Evolutionary conservation across 139 green algal species (phyloP).

Genomic region (Chlamydomonas schloesseri): DNA sequence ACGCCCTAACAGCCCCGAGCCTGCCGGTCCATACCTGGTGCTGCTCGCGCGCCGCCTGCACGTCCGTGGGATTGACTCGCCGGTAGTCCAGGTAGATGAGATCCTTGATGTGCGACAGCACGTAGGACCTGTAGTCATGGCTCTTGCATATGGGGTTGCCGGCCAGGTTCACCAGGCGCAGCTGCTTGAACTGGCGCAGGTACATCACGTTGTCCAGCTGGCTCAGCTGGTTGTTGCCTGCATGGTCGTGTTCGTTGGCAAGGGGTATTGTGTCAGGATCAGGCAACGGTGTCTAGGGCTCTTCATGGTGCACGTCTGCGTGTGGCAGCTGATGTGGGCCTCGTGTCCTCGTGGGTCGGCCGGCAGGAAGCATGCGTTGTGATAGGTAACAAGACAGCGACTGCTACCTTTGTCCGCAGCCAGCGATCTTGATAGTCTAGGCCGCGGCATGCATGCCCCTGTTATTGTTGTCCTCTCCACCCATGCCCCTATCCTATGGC

Average conservation of each 20-base stretch:
- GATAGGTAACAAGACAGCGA: too few species aligned
- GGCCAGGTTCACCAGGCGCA: conserved; percentile 85
- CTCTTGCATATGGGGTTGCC: conserved; percentile 83
- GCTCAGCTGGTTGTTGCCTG: conserved; percentile 81
- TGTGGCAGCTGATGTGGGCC: too few species aligned
- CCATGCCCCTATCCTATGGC: too few species aligned
- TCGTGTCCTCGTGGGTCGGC: too few species aligned
- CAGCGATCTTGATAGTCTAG: too few species aligned
- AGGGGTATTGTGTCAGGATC: neutral
- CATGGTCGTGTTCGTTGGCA: neutral
- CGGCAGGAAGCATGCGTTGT: too few species aligned
- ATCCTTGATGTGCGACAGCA: conserved; percentile 84
- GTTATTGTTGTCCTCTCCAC: too few species aligned
- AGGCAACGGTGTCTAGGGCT: too few species aligned
- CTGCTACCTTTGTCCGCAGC: too few species aligned
- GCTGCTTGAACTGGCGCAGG: conserved; percentile 79
- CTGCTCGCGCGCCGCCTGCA: conserved; percentile 75
- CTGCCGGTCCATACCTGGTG: conserved; percentile 69
- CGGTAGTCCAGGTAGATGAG: conserved; percentile 89
- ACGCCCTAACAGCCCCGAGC: too few species aligned
- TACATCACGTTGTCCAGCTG: conserved; percentile 81
- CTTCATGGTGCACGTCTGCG: too few species aligned
- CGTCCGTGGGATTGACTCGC: conserved; percentile 65
- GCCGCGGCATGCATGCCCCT: too few species aligned
- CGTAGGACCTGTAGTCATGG: conserved; percentile 64